phyloP scores from a whole-genome alignment of 345 rosid genomes.

The Hibiscus mutabilis region DNA sequence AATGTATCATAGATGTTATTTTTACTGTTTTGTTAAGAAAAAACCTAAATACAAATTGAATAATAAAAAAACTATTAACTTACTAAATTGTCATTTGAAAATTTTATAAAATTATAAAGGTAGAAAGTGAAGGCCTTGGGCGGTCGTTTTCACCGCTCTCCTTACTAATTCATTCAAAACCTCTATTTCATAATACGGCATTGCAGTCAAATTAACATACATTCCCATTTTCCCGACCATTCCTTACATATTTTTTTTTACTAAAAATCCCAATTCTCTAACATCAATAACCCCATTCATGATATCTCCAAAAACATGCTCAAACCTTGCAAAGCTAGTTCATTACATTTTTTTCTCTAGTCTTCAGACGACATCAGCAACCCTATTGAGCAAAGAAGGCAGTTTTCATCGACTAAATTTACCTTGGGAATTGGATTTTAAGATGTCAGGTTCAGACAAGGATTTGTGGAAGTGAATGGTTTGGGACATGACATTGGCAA shows the following conservation, averaged over 20 bases:
- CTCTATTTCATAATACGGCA: conserved; percentile 48
- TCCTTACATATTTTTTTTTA: conserved; percentile 77
- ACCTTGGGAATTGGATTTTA: conserved; percentile 42
- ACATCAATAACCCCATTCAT: conserved; percentile 68
- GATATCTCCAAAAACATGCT: conserved; percentile 83
- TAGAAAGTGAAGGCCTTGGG: too few relatives aligned
- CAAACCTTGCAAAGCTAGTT: conserved; percentile 90
- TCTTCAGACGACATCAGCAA: conserved; percentile 68
- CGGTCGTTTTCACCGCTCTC: too few relatives aligned
- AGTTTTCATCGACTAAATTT: conserved; percentile 53
- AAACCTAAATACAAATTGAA: too few relatives aligned
- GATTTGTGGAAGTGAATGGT: conserved; percentile 79
- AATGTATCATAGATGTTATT: too few relatives aligned
- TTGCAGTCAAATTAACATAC: conserved; percentile 59
- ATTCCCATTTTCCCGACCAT: conserved; percentile 92
- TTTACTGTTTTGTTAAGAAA: too few relatives aligned
- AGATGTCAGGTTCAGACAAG: conserved; percentile 57
- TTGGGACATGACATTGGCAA: conserved; percentile 82
- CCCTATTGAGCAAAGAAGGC: conserved; percentile 59
- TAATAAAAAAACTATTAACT: too few relatives aligned
- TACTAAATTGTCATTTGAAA: too few relatives aligned
- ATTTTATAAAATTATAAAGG: too few relatives aligned
- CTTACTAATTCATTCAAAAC: too few relatives aligned
- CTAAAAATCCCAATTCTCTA: conserved; percentile 73
- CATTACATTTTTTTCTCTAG: conserved; percentile 77